Conservation (phyloP, 208 protist genomes). For the Acanthamoeba healyi region DNA sequence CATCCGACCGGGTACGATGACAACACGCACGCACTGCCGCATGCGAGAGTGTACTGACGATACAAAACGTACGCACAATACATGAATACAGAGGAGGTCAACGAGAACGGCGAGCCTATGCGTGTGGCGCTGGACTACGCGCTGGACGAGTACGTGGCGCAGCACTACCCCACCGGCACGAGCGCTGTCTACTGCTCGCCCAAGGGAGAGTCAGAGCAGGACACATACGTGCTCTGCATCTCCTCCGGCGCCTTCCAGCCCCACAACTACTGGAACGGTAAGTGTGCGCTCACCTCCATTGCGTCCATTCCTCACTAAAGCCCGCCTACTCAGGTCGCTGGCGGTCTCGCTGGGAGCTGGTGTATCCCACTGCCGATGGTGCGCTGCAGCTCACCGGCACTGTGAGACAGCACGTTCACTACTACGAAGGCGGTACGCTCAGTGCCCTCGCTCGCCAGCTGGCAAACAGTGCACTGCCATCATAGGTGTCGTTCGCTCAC, state of each 20-base stretch:
- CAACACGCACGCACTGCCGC: neutral
- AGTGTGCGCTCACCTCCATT: neutral
- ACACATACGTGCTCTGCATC: conserved; percentile 80
- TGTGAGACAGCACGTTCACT: conserved; percentile 87
- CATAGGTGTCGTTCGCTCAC: too few relatives aligned
- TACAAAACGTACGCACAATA: neutral
- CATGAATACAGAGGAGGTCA: neutral
- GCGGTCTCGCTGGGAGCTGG: conserved; percentile 83
- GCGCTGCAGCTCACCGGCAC: conserved; percentile 76
- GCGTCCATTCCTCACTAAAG: neutral
- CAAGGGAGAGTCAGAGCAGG: neutral
- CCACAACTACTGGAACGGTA: conserved; percentile 86
- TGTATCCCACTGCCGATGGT: conserved; percentile 47
- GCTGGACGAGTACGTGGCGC: conserved; percentile 76
- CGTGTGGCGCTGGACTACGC: conserved; percentile 82
- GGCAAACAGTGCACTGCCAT: too few relatives aligned
- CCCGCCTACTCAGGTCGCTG: conserved; percentile 54
- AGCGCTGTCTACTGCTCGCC: conserved; percentile 77
- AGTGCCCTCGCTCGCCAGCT: too few relatives aligned
- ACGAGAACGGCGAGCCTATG: neutral
- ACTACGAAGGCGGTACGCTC: conserved; percentile 91
- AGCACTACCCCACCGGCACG: conserved; percentile 84
- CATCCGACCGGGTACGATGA: conserved; percentile 71
- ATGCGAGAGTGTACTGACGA: too few relatives aligned
- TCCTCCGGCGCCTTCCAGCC: conserved; percentile 82